A percentile compares a stretch with the other conserved stretches of the same genome.
Evolutionary conservation across 768 basidiomycete species (phyloP).

Genomic region (Leccinum subgranulosum): DNA sequence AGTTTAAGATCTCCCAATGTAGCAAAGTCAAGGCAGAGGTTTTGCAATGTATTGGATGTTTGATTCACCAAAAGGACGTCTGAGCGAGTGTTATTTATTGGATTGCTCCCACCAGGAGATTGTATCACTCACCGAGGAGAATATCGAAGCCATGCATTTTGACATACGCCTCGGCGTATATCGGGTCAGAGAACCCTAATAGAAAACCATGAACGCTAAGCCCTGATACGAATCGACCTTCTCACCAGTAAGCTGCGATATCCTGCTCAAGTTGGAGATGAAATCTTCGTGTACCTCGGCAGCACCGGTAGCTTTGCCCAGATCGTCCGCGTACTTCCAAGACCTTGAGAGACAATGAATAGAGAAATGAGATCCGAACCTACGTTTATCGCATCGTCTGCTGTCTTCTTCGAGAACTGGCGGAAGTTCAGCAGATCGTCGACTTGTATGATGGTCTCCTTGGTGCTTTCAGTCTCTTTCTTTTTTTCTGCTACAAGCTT

Average conservation of each 20-base stretch:
- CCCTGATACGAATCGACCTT: not conserved
- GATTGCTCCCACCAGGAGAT: not conserved
- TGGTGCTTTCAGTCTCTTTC: slow-evolving; percentile 74
- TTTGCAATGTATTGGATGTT: slow-evolving; percentile 90
- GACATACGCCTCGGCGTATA: slow-evolving; percentile 97
- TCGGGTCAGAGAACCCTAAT: slow-evolving; percentile 93
- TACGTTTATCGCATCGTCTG: slow-evolving; percentile 75
- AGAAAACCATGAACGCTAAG: not conserved
- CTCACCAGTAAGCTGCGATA: slow-evolving; percentile 88
- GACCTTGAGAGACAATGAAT: not conserved
- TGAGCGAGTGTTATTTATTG: slow-evolving; percentile 22
- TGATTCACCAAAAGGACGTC: slow-evolving; percentile 98
- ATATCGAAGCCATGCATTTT: slow-evolving; percentile 99
- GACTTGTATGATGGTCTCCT: slow-evolving; percentile 74
- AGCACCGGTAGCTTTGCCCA: slow-evolving; percentile 85
- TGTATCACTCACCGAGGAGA: slow-evolving; percentile 59
- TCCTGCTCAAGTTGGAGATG: slow-evolving; percentile 88
- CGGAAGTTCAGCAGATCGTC: slow-evolving; percentile 92
- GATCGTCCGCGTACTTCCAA: slow-evolving; percentile 79
- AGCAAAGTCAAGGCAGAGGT: slow-evolving; percentile 95
- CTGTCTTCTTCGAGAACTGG: slow-evolving; percentile 91
- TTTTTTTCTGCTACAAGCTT: slow-evolving; percentile 91
- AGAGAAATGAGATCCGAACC: slow-evolving; percentile 13
- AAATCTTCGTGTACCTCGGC: slow-evolving; percentile 87
- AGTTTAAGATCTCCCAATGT: slow-evolving; percentile 96